These are phyloP conservation scores for Strobilomyces dryophilus DNA, from an alignment of 768 basidiomycete species.

Conservation along the genomic window DNA sequence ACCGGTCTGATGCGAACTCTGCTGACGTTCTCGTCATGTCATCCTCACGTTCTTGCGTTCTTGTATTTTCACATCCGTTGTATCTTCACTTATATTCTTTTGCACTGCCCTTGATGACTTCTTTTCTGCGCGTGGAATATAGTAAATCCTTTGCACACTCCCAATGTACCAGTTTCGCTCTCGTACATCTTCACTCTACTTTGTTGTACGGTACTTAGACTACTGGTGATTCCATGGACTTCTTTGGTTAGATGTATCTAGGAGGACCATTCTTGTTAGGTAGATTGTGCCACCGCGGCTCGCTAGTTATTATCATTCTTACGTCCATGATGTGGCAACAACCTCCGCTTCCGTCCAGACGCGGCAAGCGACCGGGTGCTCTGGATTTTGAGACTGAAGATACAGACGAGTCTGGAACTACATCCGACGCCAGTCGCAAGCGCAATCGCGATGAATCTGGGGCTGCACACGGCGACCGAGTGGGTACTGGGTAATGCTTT, in stretches of 20 bases:
- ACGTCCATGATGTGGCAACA: neutral
- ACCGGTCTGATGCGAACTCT: neutral
- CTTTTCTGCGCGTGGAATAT: slow-evolving; percentile 1
- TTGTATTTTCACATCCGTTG: slow-evolving; percentile 3
- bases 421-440: slow-evolving; percentile 29
- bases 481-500: slow-evolving; percentile 3
- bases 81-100: slow-evolving; percentile 9
- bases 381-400: slow-evolving; percentile 49
- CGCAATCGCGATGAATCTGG: slow-evolving; percentile 16
- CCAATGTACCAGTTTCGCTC: slow-evolving; percentile 9
- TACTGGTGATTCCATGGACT: slow-evolving; percentile 9
- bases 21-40: slow-evolving; percentile 13
- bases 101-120: slow-evolving; percentile 9
- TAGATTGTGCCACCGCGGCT: neutral
- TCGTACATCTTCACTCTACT: slow-evolving; percentile 3
- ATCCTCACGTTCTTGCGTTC: slow-evolving; percentile 4
- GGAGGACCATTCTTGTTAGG: neutral
- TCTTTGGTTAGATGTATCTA: slow-evolving; percentile 8
- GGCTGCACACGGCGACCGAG: slow-evolving; percentile 6
- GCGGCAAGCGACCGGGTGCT: slow-evolving; percentile 45
- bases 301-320: neutral
- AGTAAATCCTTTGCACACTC: slow-evolving; percentile 9
- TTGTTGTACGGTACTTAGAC: slow-evolving; percentile 13
- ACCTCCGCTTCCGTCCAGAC: slow-evolving; percentile 13
- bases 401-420: slow-evolving; percentile 19